Evolutionary conservation across 2,329 filamentous ascomycete species (phyloP), one percentile per base, ranked within the genome.

Genomic region (Pseudogymnoascus sp.): DNA sequence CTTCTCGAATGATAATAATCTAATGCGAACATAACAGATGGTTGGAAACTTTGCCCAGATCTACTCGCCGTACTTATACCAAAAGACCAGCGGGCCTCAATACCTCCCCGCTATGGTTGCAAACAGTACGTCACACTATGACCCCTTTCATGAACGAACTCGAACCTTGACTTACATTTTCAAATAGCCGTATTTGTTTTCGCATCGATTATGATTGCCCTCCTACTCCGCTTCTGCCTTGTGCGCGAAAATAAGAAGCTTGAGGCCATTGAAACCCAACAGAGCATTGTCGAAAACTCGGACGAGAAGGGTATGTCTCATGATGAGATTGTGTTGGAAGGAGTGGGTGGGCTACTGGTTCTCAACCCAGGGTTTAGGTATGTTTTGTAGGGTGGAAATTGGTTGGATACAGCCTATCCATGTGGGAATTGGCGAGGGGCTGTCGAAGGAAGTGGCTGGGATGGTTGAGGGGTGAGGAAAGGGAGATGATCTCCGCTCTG

Each of bases 31-130:
- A n/a, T 25, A 46, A 46, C 42, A 46, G 42, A 46, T 63, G 2
- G 53, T 69, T 12, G 65, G 65, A 1, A 68, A 69, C 16, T 63
- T 66, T 11, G 65, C 66, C 2, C 62, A 66, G 23, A 18, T 64
- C 6, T 64, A 56, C 31, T 31, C 25, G 6, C 28, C 59, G 8
- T 64, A 64, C 42, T 5, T 64, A 25, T 64, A 62, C 38, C n/a
- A 43, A 11, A 34, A 28, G 53, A 23, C 46, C 2, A 60, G 21
- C 34, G 36, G 28, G 11, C 62, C 62, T 21, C 42, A 59, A 34
- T 69, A 68, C 56, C 59, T 67, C 9, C 43, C 31, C 5, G 66
- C 64, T 7, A 66, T 66, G 63, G 59, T 63, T 21, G 59, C 61
- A 5, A 68, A 65, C 46, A 11, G 42, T 46, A 46, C 8, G 42